Base-by-base conservation (phyloP, 2,329 filamentous ascomycete species). In the Fusarium odoratissimum region DNA sequence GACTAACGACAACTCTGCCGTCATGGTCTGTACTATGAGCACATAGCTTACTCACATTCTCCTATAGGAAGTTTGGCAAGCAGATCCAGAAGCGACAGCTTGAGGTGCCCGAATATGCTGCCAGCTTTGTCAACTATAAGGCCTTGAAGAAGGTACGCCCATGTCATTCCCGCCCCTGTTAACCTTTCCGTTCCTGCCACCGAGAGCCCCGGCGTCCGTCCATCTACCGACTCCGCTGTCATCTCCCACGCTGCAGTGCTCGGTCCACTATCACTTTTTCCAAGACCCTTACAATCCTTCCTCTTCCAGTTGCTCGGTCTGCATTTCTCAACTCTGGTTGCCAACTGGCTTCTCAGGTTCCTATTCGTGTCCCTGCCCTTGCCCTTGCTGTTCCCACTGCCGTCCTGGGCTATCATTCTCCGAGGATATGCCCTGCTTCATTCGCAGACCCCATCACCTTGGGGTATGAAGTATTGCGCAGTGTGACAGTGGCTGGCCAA, bases 101-200 rank as follows among this genome's bases (percentile, higher is more conserved):
- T 79, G 96, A 99, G 83, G 95, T 99, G 68, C 96, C 96, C 68
- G 96, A 99, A 89, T 99, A 99, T 92, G 95, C 96, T 71, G 95
- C 95, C 74, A 98, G 95, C 84, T 99, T 99, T 82, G 95, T 98
- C 78, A 98, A 99, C 85, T 99, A 99, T 87, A 99, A 99, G 86
- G 95, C 95, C 68, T 88, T 99, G 77, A 99, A 99, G 85, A 98
- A 98, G 94, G 96, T 97, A 81, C 71, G 84, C 48, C 73, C 62
- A 55, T 76, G 44, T 25, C 60, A 55, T 67, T 69, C 68, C 72
- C 55, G 42, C 57, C 44, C 72, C 60, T 57, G 55, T 72, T 67
- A 66, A 49, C 69, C 37, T 65, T 74, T 59, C 72, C 68, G 56
- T 72, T 67, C 63, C 70, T 67, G 69, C 66, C 60, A 62, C 72